Evolutionary conservation across 2,329 filamentous ascomycete genomes (phyloP), one percentile per base, ranked within the genome.

Genomic region (Aspergillus pseudoterreus): DNA sequence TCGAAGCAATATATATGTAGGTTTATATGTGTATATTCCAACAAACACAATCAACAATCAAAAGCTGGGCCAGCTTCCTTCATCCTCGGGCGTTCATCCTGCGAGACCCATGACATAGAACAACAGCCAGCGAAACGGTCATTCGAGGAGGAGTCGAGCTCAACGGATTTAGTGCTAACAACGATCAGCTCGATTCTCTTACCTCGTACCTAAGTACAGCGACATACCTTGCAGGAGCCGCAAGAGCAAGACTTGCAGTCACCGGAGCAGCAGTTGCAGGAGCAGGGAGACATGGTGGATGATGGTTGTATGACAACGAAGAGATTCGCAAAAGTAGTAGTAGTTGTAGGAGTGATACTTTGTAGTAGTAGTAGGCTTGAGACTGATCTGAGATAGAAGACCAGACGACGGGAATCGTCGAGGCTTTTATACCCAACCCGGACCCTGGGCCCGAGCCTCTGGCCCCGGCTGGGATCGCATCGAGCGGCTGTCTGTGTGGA

Each of bases 241-340:
- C 71, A 74, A 45, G 67, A 64, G 69, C 71, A 74, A 49, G 62
- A 63, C 58, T 64, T 67, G 69, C 71, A 73, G 50, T 67, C 55
- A 57, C 57, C 63, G 57, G 69, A 73, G 67, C 66, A 68, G 68
- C 27, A 30, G 27, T 6, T 70, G 69, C 71, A 74, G 45, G 52
- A 45, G 64, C 70, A 73, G 64, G 71, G 70, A 68, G 62, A 62
- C 71, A 73, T 74, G 49, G 57, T 71, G 64, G 58, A 57, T 57
- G 58, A 22, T 22, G 22, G 44, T 50, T 58, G 35, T 19, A 21
- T 8, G 11, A n/a, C 17, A 5, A 19, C 19, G 39, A 42, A 42
- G n/a, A 17, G 17, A 4, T 8, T 42, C 5, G 17, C 5, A 42
- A 4, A n/a, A 9, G 12, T 14, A 38, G 35, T 38, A 3, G 15